These are phyloP conservation scores for Wickerhamomyces mucosus DNA, from an alignment of 805 yeast genomes.

Conservation along the genomic window DNA sequence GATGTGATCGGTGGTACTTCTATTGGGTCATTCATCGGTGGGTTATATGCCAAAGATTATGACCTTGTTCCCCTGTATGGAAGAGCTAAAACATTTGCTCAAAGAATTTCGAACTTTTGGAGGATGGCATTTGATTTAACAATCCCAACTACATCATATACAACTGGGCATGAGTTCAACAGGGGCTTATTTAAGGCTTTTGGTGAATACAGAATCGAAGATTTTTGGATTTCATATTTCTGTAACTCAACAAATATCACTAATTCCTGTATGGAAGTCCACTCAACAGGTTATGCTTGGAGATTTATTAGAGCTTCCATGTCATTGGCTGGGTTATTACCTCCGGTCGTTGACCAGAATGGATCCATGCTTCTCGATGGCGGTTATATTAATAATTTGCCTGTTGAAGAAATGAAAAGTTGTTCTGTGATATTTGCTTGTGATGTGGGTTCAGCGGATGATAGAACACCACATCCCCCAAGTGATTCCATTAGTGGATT, in stretches of 20 bases:
- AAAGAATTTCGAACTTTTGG: constrained; percentile 80
- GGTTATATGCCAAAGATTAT: constrained; percentile 86
- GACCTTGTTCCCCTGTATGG: constrained; percentile 89
- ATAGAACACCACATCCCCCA: constrained; percentile 77
- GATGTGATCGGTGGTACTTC: constrained; percentile 96
- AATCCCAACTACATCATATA: constrained; percentile 87
- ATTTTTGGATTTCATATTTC: constrained; percentile 85
- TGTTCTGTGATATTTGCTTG: constrained; percentile 84
- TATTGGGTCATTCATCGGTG: constrained; percentile 93
- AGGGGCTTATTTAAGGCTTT: constrained; percentile 96
- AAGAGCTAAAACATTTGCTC: constrained; percentile 76
- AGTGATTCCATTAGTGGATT: constrained; percentile 91
- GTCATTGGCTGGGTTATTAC: constrained; percentile 91
- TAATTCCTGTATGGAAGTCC: constrained; percentile 90
- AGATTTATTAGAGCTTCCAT: constrained; percentile 90
- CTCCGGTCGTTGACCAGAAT: constrained; percentile 71
- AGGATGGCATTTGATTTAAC: constrained; percentile 76
- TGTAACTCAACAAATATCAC: constrained; percentile 94
- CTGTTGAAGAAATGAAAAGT: constrained; percentile 85
- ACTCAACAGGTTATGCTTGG: constrained; percentile 91
- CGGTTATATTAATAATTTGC: constrained; percentile 89
- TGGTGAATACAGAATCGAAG: constrained; percentile 89
- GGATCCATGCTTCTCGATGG: constrained; percentile 95
- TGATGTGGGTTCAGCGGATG: constrained; percentile 94
- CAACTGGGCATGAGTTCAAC: constrained; percentile 95